Base-by-base conservation (phyloP, 345 rosid genomes). In the Salix viminalis region DNA sequence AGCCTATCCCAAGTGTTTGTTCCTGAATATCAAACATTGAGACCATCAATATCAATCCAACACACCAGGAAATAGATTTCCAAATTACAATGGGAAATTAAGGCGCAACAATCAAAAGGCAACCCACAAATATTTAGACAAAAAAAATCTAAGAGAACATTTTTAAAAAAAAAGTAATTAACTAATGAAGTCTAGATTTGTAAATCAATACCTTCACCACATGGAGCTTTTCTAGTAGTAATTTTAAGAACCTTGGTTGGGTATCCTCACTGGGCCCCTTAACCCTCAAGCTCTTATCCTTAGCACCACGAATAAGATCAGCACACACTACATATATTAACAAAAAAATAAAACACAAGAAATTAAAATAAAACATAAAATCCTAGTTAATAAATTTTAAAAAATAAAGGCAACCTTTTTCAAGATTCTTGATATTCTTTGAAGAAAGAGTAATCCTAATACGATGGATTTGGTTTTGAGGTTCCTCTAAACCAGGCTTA, bases 391-490 rank as follows among this genome's bases (percentile, higher is more conserved):
- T 54, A 54, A 52, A 52, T 7, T 19, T 18, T 6, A 52, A 34
- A 34, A 19, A 21, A 42, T 42, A 11, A 42, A 42, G 48, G 1
- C 18, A 16, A 88, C 91, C 92, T 81, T 90, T 90, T 82, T 90
- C 91, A 2, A 90, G 85, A 67, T 87, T 90, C 77, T 89, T 89
- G 11, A 90, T 92, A 42, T 84, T 87, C 79, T 90, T 90, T 9
- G 94, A 90, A 62, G 90, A 87, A 13, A 90, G 89, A 37, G 90
- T 90, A 85, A 90, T 90, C 34, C 92, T 82, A 72, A 90, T 87
- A 84, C 85, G 86, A 72, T 90, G 88, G 67, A 86, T 81, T 77
- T 87, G 90, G 77, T 84, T 90, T 23, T 83, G 81, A 1, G 90
- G 50, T 4, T 89, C 94, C 67, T 88, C 92, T 44, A 88, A 79